These are phyloP conservation scores for Setaria viridis DNA, from an alignment of 202 grass and related monocot genomes.

Conservation along the genomic window DNA sequence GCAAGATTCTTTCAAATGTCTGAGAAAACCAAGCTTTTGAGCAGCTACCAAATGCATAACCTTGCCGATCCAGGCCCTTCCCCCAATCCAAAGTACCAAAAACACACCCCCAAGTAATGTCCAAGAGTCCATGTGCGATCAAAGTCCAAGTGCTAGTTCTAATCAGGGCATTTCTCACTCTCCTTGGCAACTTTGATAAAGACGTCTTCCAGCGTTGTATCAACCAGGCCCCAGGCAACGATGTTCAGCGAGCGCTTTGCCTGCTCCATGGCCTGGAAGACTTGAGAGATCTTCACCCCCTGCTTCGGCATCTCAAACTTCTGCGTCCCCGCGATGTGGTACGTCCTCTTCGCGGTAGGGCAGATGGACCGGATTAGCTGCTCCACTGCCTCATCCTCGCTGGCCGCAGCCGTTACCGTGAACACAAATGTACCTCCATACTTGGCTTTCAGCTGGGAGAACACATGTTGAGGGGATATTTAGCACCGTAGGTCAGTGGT, in stretches of 20 bases:
- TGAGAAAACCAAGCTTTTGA: too few species aligned
- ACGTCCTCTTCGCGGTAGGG: constrained; percentile 46
- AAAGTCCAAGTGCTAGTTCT: neutral
- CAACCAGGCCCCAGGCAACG: constrained; percentile 58
- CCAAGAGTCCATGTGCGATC: neutral
- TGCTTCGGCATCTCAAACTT: constrained; percentile 73
- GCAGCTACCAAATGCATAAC: neutral
- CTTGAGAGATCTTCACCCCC: constrained; percentile 49
- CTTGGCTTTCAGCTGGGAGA: constrained; percentile 57
- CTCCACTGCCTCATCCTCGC: constrained; percentile 51
- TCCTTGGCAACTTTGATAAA: constrained; percentile 69
- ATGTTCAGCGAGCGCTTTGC: constrained; percentile 49
- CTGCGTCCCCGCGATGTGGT: constrained; percentile 64
- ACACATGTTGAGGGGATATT: neutral
- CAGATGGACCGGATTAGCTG: constrained; percentile 47
- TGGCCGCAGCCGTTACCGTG: constrained; percentile 30
- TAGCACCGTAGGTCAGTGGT: constrained; percentile 2
- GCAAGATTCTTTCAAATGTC: too few species aligned
- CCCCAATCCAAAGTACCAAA: neutral
- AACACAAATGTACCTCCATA: constrained; percentile 58
- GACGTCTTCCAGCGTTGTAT: constrained; percentile 73
- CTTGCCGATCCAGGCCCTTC: neutral
- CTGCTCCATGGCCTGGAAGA: constrained; percentile 55
- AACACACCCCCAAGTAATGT: neutral
- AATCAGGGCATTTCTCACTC: constrained; percentile 37